These are phyloP conservation scores for Venturia nashicola DNA, from an alignment of 2,329 filamentous ascomycete species.

Conservation along the genomic window DNA sequence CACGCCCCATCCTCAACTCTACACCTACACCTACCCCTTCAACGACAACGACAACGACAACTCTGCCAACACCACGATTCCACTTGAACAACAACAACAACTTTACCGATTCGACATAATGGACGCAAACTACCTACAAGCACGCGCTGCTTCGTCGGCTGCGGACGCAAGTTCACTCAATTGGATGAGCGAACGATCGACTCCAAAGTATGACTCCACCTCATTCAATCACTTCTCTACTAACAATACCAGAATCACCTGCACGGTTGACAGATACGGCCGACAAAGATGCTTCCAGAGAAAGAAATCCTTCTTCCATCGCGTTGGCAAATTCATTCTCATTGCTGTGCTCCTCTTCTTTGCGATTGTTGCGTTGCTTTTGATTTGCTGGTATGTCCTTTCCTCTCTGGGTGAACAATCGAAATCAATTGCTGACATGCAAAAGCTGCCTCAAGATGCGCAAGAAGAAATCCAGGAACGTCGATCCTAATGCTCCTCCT, in stretches of 20 bases:
- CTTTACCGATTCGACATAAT: neutral
- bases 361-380: neutral
- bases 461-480: constrained; percentile 3
- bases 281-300: neutral
- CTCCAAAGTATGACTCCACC: neutral
- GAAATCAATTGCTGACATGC: neutral
- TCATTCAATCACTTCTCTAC: neutral
- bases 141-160: neutral
- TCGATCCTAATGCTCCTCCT: neutral
- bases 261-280: constrained; percentile 1
- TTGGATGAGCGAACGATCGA: neutral
- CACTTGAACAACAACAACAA: neutral
- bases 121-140: neutral
- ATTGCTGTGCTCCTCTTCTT: constrained; percentile 8
- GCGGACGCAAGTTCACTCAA: neutral
- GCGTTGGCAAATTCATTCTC: constrained; percentile 8
- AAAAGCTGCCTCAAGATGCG: constrained; percentile 6
- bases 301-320: constrained; percentile 4
- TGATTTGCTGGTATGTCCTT: neutral
- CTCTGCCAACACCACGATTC: neutral
- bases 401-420: too few species aligned
- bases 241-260: neutral
- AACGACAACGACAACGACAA: neutral
- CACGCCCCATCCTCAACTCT: too few species aligned
- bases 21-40: neutral